phyloP scores from a whole-genome alignment of 257 asterid genomes.

The Fraxinus pennsylvanica region DNA sequence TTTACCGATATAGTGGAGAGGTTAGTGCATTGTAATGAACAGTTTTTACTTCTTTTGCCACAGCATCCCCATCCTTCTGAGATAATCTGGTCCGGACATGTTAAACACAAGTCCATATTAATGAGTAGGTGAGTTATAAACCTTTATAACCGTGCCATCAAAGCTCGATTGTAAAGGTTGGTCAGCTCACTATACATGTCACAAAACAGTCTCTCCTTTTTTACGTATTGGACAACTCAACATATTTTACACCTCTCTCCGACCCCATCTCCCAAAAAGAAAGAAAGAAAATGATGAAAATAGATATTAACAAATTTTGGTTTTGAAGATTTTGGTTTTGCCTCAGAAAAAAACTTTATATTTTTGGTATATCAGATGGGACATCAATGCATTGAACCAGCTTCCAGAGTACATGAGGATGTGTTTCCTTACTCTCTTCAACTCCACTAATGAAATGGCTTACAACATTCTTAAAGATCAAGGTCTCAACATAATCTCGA shows the following conservation, averaged over 20 bases:
- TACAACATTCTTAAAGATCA: conserved; percentile 53
- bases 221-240: too few relatives aligned
- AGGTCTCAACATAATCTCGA: conserved; percentile 43
- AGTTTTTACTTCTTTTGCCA: background rate
- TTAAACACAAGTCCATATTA: too few relatives aligned
- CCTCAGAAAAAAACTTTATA: background rate
- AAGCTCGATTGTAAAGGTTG: too few relatives aligned
- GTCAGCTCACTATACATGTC: too few relatives aligned
- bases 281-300: background rate
- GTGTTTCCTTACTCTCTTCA: conserved; percentile 46
- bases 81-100: too few relatives aligned
- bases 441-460: conserved; percentile 42
- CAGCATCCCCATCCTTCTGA: background rate
- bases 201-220: background rate
- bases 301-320: background rate
- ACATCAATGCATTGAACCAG: conserved; percentile 38
- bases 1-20: conserved; percentile 36
- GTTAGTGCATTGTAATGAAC: conserved; percentile 12
- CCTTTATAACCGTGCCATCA: too few relatives aligned
- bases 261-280: background rate
- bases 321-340: background rate
- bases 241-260: background rate
- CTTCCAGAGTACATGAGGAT: conserved; percentile 52
- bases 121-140: too few relatives aligned
- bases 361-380: conserved; percentile 33